Evolutionary conservation across 805 yeast genomes (phyloP).

Genomic region (Metschnikowia peoriensis): DNA sequence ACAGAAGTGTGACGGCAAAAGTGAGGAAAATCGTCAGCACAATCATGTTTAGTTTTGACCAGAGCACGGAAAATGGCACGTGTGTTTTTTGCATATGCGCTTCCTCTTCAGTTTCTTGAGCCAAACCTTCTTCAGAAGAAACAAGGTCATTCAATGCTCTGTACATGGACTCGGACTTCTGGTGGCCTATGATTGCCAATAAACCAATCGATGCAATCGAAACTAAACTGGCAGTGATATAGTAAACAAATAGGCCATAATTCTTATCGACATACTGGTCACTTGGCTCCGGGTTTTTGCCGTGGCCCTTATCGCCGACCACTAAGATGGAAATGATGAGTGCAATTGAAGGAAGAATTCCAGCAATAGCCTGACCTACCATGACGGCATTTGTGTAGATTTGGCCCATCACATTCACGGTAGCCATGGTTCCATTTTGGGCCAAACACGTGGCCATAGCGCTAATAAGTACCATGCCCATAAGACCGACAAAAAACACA

Average conservation of each 20-base stretch:
- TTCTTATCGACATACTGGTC: slow-evolving; percentile 31
- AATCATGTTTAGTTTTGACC: slow-evolving; percentile 60
- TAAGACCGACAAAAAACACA: slow-evolving; percentile 50
- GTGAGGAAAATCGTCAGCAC: slow-evolving; percentile 70
- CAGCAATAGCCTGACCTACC: slow-evolving; percentile 95
- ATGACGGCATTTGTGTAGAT: slow-evolving; percentile 83
- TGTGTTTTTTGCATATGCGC: slow-evolving; percentile 28
- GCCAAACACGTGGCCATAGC: slow-evolving; percentile 77
- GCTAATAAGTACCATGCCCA: slow-evolving; percentile 62
- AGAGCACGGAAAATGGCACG: slow-evolving; percentile 60
- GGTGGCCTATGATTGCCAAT: slow-evolving; percentile 33
- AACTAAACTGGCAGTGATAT: slow-evolving; percentile 50
- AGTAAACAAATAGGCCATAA: slow-evolving; percentile 44
- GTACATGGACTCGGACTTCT: slow-evolving; percentile 24
- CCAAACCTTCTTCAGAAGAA: slow-evolving; percentile 11
- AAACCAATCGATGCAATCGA: slow-evolving; percentile 42
- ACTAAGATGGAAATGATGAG: slow-evolving; percentile 53
- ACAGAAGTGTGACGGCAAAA: slow-evolving; percentile 70
- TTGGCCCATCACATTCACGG: slow-evolving; percentile 73
- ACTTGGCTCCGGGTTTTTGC: slow-evolving; percentile 14
- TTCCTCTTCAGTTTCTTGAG: slow-evolving; percentile 11
- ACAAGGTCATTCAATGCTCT: slow-evolving; percentile 16
- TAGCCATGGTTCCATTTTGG: slow-evolving; percentile 89
- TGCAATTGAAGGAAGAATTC: slow-evolving; percentile 82
- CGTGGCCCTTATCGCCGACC: slow-evolving; percentile 30